Base-by-base conservation (phyloP, 1,139 yeast genomes). In the Candida pseudoviswanathii region DNA sequence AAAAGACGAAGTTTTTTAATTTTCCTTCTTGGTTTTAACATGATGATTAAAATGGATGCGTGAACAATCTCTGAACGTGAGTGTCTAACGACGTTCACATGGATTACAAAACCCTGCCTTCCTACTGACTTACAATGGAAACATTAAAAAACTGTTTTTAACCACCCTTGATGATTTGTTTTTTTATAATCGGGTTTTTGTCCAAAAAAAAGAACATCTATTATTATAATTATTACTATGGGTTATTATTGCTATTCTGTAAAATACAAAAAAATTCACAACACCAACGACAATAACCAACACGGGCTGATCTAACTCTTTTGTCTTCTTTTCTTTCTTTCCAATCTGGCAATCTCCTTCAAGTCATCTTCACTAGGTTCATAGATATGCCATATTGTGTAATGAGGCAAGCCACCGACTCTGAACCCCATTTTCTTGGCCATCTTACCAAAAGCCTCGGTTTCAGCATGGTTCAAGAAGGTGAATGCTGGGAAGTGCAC, bases 331-430 rank as follows among this genome's bases (percentile, higher is more conserved):
- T 80, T 85, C 64, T 78, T 82, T 68, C 92, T 78, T 68, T 83
- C 96, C 73, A 80, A 77, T 64, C 79, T 77, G 2, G 89, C 86
- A 47, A 89, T 88, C 60, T 85, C 83, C 62, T 80, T 78, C 54
- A 90, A 73, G 67, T 92, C 97, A 62, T 92, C 97, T 64, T 88
- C 96, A 70, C 96, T 88, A 38, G 96, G 92, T 62, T 89, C 96
- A 67, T 86, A 86, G 49, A 86, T 85, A 66, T 86, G 92, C 96
- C 96, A 89, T 41, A 90, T 78, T 1, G 92, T 89, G 64, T 90
- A 90, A 69, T 90, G 95, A 33, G 96, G 96, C 58, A 89, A 76
- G 0, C 97, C 97, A 46, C 90, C 89, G 31, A 90, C 96, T 51
- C 73, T 73, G 64, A 81, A 87, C 3, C 95, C 95, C 87, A 89